Percentiles rank a stretch among this genome's conserved stretches.
These are phyloP conservation scores for Trichoderma sp. DNA, from an alignment of 2,329 filamentous ascomycete species.

Conservation along the genomic window DNA sequence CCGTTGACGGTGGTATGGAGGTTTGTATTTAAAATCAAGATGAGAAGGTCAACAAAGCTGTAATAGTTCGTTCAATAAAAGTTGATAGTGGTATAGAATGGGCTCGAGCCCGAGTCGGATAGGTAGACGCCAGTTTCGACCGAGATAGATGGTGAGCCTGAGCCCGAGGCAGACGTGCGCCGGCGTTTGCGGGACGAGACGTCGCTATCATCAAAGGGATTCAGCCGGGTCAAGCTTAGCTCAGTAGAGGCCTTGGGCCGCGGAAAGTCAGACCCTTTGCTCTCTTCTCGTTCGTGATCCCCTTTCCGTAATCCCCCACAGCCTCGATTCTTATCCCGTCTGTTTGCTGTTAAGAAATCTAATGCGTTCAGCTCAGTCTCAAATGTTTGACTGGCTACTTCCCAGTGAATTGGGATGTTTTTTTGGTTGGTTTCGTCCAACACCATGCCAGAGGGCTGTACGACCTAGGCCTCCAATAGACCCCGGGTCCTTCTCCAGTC, in stretches of 20 bases:
- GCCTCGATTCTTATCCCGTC: constrained; percentile 22
- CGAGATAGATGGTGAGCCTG: constrained; percentile 53
- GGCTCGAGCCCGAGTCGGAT: constrained; percentile 33
- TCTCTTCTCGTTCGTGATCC: too few species aligned
- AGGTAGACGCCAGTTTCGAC: constrained; percentile 40
- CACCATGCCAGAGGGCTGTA: constrained; percentile 19
- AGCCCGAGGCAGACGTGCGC: constrained; percentile 55
- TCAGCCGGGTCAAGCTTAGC: constrained; percentile 59
- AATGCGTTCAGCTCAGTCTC: constrained; percentile 35
- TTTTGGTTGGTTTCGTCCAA: constrained; percentile 23
- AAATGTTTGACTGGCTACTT: constrained; percentile 29
- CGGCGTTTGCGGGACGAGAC: constrained; percentile 58
- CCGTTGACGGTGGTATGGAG: too few species aligned
- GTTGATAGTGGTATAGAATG: constrained; percentile 20
- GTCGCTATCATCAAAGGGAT: constrained; percentile 61
- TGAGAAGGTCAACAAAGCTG: too few species aligned
- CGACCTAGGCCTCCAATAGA: too few species aligned
- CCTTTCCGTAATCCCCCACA: too few species aligned
- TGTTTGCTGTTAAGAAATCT: constrained; percentile 25
- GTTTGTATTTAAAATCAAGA: too few species aligned
- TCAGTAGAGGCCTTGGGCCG: constrained; percentile 61
- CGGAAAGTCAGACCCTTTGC: constrained; percentile 50
- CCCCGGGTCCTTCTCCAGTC: constrained; percentile 24
- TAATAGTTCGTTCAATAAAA: too few species aligned
- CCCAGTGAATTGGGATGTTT: constrained; percentile 30